Evolutionary conservation across 2,329 filamentous ascomycete species (phyloP).

Genomic region (Rasamsonia emersonii): DNA sequence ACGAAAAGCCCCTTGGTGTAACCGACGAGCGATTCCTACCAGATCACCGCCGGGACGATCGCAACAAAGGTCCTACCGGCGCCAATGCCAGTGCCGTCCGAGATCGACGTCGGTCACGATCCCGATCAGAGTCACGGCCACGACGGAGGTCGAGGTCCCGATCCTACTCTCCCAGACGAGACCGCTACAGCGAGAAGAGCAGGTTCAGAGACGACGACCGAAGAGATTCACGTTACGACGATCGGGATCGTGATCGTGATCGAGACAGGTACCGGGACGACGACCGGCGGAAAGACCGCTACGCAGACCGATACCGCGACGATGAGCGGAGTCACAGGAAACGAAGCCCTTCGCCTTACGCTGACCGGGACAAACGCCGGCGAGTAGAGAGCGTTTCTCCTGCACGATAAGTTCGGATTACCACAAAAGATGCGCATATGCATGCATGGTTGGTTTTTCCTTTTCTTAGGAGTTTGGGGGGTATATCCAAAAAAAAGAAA

Average conservation of each 20-base stretch:
- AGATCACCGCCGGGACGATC: slow-evolving; percentile 28
- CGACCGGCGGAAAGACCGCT: slow-evolving; percentile 27
- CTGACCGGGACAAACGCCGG: slow-evolving; percentile 34
- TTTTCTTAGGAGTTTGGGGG: too few relatives aligned
- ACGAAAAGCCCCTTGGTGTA: slow-evolving; percentile 28
- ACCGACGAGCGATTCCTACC: slow-evolving; percentile 40
- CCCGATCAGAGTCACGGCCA: slow-evolving; percentile 24
- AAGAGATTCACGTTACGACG: slow-evolving; percentile 34
- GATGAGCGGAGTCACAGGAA: slow-evolving; percentile 26
- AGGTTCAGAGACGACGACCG: slow-evolving; percentile 49
- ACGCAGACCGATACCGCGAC: slow-evolving; percentile 41
- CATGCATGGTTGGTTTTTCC: slow-evolving; percentile 3
- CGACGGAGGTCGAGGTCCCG: slow-evolving; percentile 36
- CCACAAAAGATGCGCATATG: neutral
- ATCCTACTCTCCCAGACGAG: slow-evolving; percentile 45
- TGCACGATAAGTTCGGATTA: neutral
- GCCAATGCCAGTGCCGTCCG: slow-evolving; percentile 38
- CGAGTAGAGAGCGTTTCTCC: slow-evolving; percentile 21
- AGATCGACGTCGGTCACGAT: slow-evolving; percentile 26
- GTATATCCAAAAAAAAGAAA: too few relatives aligned
- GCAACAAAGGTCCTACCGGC: slow-evolving; percentile 31
- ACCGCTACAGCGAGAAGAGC: slow-evolving; percentile 35
- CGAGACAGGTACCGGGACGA: slow-evolving; percentile 13
- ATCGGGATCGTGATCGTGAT: slow-evolving; percentile 31
- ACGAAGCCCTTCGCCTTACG: slow-evolving; percentile 35